Evolutionary conservation across 441 rosid species (phyloP).

Genomic region (Populus tomentosa): DNA sequence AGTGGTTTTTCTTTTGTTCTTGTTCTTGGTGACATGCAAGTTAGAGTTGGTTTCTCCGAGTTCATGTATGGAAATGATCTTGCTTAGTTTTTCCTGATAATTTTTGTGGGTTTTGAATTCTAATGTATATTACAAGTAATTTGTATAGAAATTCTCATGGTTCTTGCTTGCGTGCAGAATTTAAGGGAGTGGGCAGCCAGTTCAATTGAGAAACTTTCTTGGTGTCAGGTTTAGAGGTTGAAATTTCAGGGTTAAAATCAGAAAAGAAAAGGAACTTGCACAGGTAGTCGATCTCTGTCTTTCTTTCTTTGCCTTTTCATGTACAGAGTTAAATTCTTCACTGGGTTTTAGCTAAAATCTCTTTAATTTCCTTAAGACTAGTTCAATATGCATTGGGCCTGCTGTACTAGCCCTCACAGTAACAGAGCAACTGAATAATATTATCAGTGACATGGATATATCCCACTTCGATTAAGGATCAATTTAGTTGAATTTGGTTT

Average conservation of each 20-base stretch:
- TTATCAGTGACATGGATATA: too few species aligned
- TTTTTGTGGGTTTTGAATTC: not conserved
- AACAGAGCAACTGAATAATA: not conserved
- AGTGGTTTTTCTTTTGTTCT: too few species aligned
- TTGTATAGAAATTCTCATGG: constrained; percentile 1
- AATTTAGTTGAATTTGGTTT: too few species aligned
- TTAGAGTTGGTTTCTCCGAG: not conserved
- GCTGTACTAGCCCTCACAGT: not conserved
- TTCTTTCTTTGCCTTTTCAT: not conserved
- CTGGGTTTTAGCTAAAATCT: not conserved
- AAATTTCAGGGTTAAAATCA: not conserved
- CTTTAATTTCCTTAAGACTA: constrained; percentile 13
- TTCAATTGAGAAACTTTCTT: constrained; percentile 14
- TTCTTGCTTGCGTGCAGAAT: constrained; percentile 16
- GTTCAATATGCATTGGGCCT: constrained; percentile 9
- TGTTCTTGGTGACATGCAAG: not conserved
- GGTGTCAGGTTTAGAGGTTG: constrained; percentile 3
- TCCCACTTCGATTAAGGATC: too few species aligned
- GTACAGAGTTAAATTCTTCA: not conserved
- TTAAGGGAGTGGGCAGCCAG: constrained; percentile 6
- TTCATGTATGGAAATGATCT: not conserved
- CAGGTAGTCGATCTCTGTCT: constrained; percentile 12
- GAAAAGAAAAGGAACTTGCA: not conserved
- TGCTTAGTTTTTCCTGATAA: not conserved
- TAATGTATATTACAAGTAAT: not conserved